Evolutionary conservation across 2,329 filamentous ascomycete genomes (phyloP).

Genomic region (Cladosporium halotolerans): DNA sequence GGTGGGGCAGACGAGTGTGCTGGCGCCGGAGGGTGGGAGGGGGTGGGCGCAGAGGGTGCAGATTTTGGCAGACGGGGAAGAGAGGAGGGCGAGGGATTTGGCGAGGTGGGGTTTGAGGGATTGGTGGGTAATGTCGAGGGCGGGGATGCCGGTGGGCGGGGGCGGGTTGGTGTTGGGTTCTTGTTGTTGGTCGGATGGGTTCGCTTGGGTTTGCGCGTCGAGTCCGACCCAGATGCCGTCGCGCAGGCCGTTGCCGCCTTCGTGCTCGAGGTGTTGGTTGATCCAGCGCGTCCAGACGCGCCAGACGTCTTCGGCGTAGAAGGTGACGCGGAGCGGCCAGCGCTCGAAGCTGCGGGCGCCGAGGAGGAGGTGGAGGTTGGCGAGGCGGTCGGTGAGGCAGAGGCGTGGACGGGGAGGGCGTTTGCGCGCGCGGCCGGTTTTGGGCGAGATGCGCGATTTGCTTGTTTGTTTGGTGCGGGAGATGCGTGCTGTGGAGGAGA

Average conservation of each 20-base stretch:
- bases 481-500: conserved; percentile 58
- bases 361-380: conserved; percentile 75
- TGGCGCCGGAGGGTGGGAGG: conserved; percentile 33
- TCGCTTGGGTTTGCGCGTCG: not conserved
- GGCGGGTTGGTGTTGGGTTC: conserved; percentile 13
- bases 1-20: conserved; percentile 48
- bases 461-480: conserved; percentile 39
- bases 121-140: conserved; percentile 50
- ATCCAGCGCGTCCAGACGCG: conserved; percentile 60
- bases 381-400: conserved; percentile 62
- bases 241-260: conserved; percentile 7
- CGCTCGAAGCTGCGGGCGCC: conserved; percentile 70
- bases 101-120: conserved; percentile 45
- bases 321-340: conserved; percentile 77
- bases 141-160: conserved; percentile 31
- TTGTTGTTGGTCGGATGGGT: not conserved
- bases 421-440: conserved; percentile 36
- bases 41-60: conserved; percentile 41
- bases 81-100: conserved; percentile 31
- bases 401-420: conserved; percentile 52
- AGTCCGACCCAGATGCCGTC: conserved; percentile 36
- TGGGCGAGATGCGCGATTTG: conserved; percentile 29
- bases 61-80: conserved; percentile 19
- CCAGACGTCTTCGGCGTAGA: conserved; percentile 68
- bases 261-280: conserved; percentile 39